Evolutionary conservation across 257 asterid genomes (phyloP), one percentile per base, ranked within the genome.

Genomic region (Capsicum chinense): DNA sequence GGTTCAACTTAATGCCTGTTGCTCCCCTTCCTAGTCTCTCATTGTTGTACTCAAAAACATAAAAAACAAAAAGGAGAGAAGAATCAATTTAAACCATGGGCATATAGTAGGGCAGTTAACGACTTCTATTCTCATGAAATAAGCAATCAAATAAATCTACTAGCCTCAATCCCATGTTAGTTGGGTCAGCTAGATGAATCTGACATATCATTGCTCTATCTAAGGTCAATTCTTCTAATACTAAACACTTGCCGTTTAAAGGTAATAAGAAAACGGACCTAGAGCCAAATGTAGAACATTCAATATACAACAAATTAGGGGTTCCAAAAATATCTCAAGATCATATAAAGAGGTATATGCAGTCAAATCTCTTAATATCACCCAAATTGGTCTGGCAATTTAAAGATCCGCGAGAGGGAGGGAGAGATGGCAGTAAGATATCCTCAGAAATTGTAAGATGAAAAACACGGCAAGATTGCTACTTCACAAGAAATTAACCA

Each of bases 401-500:
- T 57, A 57, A 57, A 57, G 21, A 57, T 57, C 62, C 5, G 3
- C 21, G 16, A 15, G 21, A 57, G 62, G 62, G 9, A 16, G 21
- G 16, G 62, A 57, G 19, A 57, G 15, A 56, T 14, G 19, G 9
- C 62, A 57, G 62, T 12, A n/a, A 33, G 11, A 66, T 66, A 66
- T 66, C 73, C 69, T 63, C 48, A 44, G 26, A 52, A 52, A 52
- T 52, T 56, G 15, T 26, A 76, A 76, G 14, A 52, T 76, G 62
- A 74, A 56, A 50, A 74, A 76, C 52, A 52, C 26, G 7, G 39
- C 81, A 76, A 10, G 5, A 47, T 52, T 52, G 47, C 26, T 76
- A 52, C 14, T 50, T 12, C 58, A 21, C 48, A 76, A 76, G 48
- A 76, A 52, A 26, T 76, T 52, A 66, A 64, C 50, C 84, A 78